These are phyloP conservation scores for Silene vulgaris DNA, from an alignment of 179 eudicot species.

Conservation along the genomic window DNA sequence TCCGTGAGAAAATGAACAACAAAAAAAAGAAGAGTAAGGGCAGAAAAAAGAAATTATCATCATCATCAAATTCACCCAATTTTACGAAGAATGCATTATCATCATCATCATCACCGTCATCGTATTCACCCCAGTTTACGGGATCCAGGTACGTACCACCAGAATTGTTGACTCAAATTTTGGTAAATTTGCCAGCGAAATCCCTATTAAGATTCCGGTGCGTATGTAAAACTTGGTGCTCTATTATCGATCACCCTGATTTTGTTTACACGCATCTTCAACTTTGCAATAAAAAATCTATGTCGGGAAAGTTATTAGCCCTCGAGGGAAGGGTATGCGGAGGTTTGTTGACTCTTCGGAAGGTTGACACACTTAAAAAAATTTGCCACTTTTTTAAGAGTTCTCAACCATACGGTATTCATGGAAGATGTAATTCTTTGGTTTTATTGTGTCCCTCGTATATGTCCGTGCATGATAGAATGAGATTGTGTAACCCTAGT, in stretches of 20 bases:
- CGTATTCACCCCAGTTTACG: no score
- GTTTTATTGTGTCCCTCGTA: no score
- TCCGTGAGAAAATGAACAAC: no score
- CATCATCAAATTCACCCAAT: no score
- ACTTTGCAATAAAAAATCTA: background rate
- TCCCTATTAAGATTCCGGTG: constrained; percentile 8
- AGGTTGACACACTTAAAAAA: background rate
- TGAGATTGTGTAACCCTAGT: background rate
- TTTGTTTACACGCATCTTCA: background rate
- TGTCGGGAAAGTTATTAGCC: background rate
- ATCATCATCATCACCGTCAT: background rate
- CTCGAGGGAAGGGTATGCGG: background rate
- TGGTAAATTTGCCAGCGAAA: background rate
- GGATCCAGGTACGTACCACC: background rate
- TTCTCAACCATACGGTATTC: background rate
- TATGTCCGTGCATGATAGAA: no score
- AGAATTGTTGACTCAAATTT: background rate
- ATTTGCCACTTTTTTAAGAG: background rate
- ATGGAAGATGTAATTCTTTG: no score
- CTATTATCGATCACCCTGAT: background rate
- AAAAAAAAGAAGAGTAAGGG: no score
- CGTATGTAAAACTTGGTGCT: constrained; percentile 10
- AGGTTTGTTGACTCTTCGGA: background rate
- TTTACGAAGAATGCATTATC: background rate
- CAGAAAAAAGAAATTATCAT: no score